Percentiles rank a stretch among this genome's conserved stretches.
These are phyloP conservation scores for Solanum habrochaites DNA, from an alignment of 257 asterid species.

Conservation along the genomic window DNA sequence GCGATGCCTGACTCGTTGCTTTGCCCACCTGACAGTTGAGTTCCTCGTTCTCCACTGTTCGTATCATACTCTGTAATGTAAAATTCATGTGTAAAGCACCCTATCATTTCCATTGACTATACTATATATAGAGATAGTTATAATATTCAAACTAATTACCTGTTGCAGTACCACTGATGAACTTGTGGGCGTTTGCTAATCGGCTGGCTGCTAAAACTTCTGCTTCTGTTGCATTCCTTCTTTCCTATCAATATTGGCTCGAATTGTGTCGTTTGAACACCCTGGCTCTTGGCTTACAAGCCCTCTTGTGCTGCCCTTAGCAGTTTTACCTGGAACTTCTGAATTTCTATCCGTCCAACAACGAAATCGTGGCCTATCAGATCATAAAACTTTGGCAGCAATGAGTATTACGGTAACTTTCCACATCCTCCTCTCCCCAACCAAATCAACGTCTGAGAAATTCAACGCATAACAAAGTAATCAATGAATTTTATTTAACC, in stretches of 20 bases:
- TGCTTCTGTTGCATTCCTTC: slow-evolving; percentile 65
- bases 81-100: neutral
- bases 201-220: slow-evolving; percentile 65
- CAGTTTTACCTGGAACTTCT: slow-evolving; percentile 68
- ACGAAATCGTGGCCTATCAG: slow-evolving; percentile 53
- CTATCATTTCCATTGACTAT: neutral
- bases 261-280: slow-evolving; percentile 65
- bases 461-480: neutral
- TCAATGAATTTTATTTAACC: neutral
- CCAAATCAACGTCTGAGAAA: slow-evolving; percentile 77
- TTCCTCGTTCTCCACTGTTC: slow-evolving; percentile 70
- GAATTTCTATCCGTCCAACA: slow-evolving; percentile 78
- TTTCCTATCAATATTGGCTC: slow-evolving; percentile 81
- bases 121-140: neutral
- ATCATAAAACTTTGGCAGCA: slow-evolving; percentile 72
- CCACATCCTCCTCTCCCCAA: slow-evolving; percentile 97
- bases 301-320: slow-evolving; percentile 87
- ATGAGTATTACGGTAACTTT: slow-evolving; percentile 64
- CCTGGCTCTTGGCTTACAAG: slow-evolving; percentile 91
- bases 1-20: slow-evolving; percentile 92
- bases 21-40: slow-evolving; percentile 80
- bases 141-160: slow-evolving; percentile 1
- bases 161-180: slow-evolving; percentile 62
- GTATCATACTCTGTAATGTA: slow-evolving; percentile 57
- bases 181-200: slow-evolving; percentile 83